phyloP scores from a whole-genome alignment of 177 flowering plant genomes.

The Vitis hybrid region DNA sequence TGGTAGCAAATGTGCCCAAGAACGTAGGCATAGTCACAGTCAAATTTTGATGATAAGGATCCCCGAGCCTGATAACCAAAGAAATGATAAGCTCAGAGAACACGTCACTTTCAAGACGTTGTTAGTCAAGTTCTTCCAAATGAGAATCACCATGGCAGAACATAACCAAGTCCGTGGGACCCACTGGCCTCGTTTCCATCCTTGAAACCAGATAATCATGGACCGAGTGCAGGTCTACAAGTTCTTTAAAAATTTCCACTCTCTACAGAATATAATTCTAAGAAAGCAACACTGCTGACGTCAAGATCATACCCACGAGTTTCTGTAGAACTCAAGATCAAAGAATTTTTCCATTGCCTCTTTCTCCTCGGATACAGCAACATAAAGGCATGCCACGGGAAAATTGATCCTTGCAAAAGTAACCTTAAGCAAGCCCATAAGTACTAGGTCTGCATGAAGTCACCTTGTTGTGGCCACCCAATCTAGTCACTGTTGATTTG shows the following conservation, averaged over 20 bases:
- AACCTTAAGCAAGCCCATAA: constrained; percentile 72
- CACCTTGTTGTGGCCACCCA: too few relatives aligned
- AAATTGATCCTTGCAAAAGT: constrained; percentile 59
- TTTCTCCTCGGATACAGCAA: constrained; percentile 49
- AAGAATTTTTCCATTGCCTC: constrained; percentile 56
- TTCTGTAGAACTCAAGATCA: constrained; percentile 63
- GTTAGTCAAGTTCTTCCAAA: constrained; percentile 28
- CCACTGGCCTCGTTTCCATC: constrained; percentile 13
- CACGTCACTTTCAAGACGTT: constrained; percentile 51
- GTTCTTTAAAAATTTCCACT: constrained; percentile 44
- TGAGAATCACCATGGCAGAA: constrained; percentile 49
- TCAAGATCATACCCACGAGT: constrained; percentile 49
- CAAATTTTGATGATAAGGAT: constrained; percentile 93
- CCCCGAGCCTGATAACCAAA: constrained; percentile 92
- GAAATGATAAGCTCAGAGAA: too few relatives aligned
- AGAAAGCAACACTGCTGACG: constrained; percentile 42
- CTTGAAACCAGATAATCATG: constrained; percentile 54
- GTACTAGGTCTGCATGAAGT: constrained; percentile 47
- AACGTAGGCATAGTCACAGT: constrained; percentile 97
- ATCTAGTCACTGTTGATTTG: too few relatives aligned
- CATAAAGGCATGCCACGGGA: constrained; percentile 88
- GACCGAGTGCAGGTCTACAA: constrained; percentile 49
- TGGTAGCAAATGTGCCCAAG: constrained; percentile 96
- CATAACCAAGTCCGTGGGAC: constrained; percentile 58
- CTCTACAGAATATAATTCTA: constrained; percentile 64